Percentiles rank a stretch among this genome's conserved stretches.
Evolutionary conservation across 257 asterid species (phyloP).

Genomic region (Cruciata laevipes): DNA sequence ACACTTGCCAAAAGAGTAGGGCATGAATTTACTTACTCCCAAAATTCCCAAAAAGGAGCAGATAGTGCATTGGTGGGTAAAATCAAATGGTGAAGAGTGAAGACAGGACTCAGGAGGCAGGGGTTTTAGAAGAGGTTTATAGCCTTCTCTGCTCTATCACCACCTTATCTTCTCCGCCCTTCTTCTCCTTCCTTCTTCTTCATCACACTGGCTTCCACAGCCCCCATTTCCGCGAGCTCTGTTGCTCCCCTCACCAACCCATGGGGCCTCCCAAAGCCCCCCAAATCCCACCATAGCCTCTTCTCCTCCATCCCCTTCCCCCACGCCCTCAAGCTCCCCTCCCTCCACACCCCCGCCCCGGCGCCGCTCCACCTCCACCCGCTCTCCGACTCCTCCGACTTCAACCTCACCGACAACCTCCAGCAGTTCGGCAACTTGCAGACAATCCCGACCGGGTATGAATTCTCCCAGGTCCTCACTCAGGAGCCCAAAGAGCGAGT

Average conservation of each 20-base stretch:
- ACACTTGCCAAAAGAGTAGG: too few species aligned
- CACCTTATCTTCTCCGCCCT: conserved; percentile 20
- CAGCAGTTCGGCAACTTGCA: conserved; percentile 15
- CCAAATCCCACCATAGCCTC: conserved; percentile 24
- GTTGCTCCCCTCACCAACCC: conserved; percentile 38
- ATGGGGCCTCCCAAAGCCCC: conserved; percentile 33
- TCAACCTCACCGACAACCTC: conserved; percentile 26
- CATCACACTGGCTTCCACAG: conserved; percentile 62
- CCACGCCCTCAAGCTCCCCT: conserved; percentile 52
- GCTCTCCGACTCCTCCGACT: conserved; percentile 51
- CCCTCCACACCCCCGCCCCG: conserved; percentile 35
- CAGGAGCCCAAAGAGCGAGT: conserved; percentile 36
- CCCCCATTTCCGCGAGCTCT: conserved; percentile 50
- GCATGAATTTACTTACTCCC: too few species aligned
- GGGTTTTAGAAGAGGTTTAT: conserved; percentile 12
- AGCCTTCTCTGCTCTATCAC: neutral
- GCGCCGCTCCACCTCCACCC: conserved; percentile 40
- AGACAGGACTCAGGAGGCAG: neutral
- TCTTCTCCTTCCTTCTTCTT: neutral
- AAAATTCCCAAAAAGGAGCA: too few species aligned
- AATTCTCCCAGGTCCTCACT: conserved; percentile 17
- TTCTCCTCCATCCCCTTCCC: conserved; percentile 54
- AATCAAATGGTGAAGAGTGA: too few species aligned
- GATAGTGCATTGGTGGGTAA: too few species aligned
- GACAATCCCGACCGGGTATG: conserved; percentile 32